phyloP scores from a whole-genome alignment of 805 yeast genomes.

The Pichia heedii region DNA sequence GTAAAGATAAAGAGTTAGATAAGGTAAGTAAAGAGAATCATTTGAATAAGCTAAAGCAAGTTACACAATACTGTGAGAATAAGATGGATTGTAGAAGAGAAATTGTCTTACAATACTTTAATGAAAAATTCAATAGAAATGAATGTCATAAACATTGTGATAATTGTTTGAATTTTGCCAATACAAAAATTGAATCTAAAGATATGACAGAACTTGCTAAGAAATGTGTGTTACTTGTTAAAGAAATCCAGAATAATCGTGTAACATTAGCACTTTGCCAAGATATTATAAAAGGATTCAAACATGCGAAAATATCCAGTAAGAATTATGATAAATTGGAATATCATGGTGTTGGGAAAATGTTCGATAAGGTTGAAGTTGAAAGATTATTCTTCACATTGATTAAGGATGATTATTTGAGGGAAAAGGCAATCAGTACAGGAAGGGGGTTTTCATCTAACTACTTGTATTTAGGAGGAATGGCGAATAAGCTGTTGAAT shows the following conservation, averaged over 20 bases:
- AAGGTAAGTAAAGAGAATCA: slow-evolving; percentile 65
- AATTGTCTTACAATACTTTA: slow-evolving; percentile 84
- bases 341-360: slow-evolving; percentile 66
- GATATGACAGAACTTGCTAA: slow-evolving; percentile 65
- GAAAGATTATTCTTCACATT: slow-evolving; percentile 80
- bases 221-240: slow-evolving; percentile 51
- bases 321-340: slow-evolving; percentile 52
- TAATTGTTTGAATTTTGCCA: slow-evolving; percentile 52
- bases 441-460: slow-evolving; percentile 74
- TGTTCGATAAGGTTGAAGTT: slow-evolving; percentile 53
- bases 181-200: slow-evolving; percentile 36
- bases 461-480: slow-evolving; percentile 56
- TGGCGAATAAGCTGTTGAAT: slow-evolving; percentile 40
- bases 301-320: slow-evolving; percentile 47
- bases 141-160: slow-evolving; percentile 74
- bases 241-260: slow-evolving; percentile 42
- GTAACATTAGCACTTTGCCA: slow-evolving; percentile 77
- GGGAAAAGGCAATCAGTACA: slow-evolving; percentile 60
- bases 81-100: slow-evolving; percentile 81
- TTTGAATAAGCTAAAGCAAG: slow-evolving; percentile 66
- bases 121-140: slow-evolving; percentile 63
- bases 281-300: slow-evolving; percentile 73
- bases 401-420: slow-evolving; percentile 53
- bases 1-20: slow-evolving; percentile 61
- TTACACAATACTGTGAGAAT: slow-evolving; percentile 87